A percentile compares a stretch with the other conserved stretches of the same genome.
Evolutionary conservation across 805 yeast species (phyloP).

Genomic region (Metschnikowia drakensbergensis): DNA sequence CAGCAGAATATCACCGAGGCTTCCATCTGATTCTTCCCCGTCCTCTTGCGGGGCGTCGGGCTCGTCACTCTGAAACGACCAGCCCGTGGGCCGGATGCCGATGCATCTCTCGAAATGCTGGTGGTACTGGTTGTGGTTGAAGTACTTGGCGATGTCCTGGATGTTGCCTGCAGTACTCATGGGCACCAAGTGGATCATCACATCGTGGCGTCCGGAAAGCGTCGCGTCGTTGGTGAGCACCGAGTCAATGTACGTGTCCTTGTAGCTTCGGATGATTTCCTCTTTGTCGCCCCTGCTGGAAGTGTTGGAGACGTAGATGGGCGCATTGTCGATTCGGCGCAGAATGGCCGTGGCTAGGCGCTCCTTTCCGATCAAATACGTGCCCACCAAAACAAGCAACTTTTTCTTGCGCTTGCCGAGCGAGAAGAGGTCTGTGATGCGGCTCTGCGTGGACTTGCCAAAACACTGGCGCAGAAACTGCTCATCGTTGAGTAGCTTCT

Average conservation of each 20-base stretch:
- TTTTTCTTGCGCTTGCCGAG: constrained; percentile 23
- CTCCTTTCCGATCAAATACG: constrained; percentile 93
- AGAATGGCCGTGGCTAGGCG: constrained; percentile 69
- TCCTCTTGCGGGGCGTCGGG: constrained; percentile 1
- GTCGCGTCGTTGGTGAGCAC: constrained; percentile 30
- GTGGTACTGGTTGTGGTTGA: constrained; percentile 42
- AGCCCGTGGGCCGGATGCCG: constrained; percentile 88
- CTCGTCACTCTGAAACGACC: constrained; percentile 52
- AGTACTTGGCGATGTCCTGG: constrained; percentile 46
- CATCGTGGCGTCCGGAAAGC: constrained; percentile 44
- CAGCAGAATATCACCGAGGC: neutral
- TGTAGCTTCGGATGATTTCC: constrained; percentile 42
- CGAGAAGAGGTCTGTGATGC: constrained; percentile 37
- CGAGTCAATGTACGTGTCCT: constrained; percentile 38
- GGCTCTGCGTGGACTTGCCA: constrained; percentile 32
- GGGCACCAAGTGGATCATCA: constrained; percentile 66
- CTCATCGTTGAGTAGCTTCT: constrained; percentile 27
- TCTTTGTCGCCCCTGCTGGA: constrained; percentile 42
- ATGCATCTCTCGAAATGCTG: constrained; percentile 54
- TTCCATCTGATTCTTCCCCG: neutral
- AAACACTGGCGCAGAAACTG: constrained; percentile 29
- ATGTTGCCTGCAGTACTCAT: constrained; percentile 52
- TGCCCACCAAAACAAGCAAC: constrained; percentile 68
- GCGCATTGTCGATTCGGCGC: constrained; percentile 41
- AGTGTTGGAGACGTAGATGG: constrained; percentile 50